Evolutionary conservation across 306 rosid genomes (phyloP).

Genomic region (Aeschynomene evenia): DNA sequence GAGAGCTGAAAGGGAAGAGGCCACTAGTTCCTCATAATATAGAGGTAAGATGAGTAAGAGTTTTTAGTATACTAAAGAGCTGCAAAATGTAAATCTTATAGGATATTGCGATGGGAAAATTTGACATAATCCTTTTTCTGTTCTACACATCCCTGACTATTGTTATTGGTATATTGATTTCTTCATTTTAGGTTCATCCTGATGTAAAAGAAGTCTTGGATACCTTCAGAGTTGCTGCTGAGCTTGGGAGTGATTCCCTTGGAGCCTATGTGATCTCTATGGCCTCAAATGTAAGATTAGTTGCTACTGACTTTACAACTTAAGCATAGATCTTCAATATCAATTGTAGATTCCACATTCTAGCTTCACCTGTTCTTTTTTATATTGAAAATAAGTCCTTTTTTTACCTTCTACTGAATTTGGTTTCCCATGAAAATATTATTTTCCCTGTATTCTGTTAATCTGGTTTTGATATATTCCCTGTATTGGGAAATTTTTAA

Average conservation of each 20-base stretch:
- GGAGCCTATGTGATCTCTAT: conserved; percentile 97
- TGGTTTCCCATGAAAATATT: conserved; percentile 12
- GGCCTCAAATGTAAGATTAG: conserved; percentile 75
- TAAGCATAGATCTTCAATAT: conserved; percentile 2
- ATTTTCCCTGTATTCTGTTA: conserved; percentile 2
- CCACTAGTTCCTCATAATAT: conserved; percentile 81
- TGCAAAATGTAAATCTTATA: conserved; percentile 1
- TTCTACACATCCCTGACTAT: not conserved
- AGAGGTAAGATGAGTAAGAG: conserved; percentile 48
- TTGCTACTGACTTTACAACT: conserved; percentile 18
- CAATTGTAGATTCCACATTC: conserved; percentile 3
- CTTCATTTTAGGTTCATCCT: conserved; percentile 60
- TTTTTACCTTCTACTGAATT: not conserved
- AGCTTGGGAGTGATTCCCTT: conserved; percentile 80
- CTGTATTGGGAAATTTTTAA: too few species aligned
- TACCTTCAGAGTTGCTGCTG: conserved; percentile 82
- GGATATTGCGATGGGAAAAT: too few species aligned
- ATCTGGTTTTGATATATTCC: conserved; percentile 14
- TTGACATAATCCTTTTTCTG: not conserved
- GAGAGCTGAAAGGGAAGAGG: conserved; percentile 91
- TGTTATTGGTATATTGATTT: conserved; percentile 23
- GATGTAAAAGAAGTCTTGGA: conserved; percentile 80
- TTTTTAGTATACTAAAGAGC: not conserved
- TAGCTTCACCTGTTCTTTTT: not conserved
- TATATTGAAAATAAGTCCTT: conserved; percentile 4